These are phyloP conservation scores for Solanum microdontum DNA, from an alignment of 257 asterid genomes.

Conservation along the genomic window DNA sequence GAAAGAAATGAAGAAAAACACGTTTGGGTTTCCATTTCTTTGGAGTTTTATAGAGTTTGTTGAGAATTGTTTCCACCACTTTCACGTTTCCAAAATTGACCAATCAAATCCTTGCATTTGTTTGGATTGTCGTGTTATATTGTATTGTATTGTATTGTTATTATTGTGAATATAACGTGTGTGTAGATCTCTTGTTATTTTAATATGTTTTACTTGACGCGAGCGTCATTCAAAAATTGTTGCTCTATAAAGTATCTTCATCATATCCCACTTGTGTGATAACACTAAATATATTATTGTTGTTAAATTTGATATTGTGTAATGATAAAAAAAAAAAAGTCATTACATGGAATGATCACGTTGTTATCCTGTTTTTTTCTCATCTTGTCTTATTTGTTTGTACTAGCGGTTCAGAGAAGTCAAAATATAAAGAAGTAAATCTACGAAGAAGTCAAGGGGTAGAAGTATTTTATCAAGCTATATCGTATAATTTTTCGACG, in stretches of 20 bases:
- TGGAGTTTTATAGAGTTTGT: not conserved
- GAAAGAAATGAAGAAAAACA: not conserved
- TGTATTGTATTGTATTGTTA: not conserved
- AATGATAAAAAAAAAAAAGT: not conserved
- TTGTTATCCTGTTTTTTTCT: too few species aligned
- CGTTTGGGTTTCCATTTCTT: not conserved
- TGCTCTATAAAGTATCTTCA: too few species aligned
- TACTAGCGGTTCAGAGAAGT: fast-evolving
- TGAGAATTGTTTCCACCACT: constrained; percentile 25
- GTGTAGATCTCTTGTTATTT: too few species aligned
- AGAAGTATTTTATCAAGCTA: too few species aligned
- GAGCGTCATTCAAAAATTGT: too few species aligned
- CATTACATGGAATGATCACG: not conserved
- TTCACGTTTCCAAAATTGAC: constrained; percentile 15
- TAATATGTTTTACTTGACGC: too few species aligned
- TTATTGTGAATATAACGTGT: too few species aligned
- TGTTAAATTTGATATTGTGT: not conserved
- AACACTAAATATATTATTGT: too few species aligned
- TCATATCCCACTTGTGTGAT: too few species aligned
- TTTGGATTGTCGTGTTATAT: not conserved
- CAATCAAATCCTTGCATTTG: not conserved
- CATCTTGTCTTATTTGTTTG: not conserved
- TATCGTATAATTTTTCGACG: too few species aligned
- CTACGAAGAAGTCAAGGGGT: too few species aligned
- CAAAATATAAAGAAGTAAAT: too few species aligned